Percentiles rank a stretch among this genome's conserved stretches.
These are phyloP conservation scores for Guadua angustifolia DNA, from an alignment of 176 grass and related monocot genomes.

Conservation along the genomic window DNA sequence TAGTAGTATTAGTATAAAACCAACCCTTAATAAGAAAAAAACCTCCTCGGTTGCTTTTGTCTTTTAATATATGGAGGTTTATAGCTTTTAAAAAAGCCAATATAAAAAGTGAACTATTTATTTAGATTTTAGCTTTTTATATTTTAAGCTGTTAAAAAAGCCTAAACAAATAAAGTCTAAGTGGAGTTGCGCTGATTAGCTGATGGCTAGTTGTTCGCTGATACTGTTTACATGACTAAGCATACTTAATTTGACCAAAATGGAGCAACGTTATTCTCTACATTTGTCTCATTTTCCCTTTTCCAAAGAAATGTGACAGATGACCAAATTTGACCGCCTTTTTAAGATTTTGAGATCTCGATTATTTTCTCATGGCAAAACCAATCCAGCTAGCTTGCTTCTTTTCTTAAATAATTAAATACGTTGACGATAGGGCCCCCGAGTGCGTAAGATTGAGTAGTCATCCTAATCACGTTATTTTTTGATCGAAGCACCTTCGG, in stretches of 20 bases:
- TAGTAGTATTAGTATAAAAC: too few species aligned
- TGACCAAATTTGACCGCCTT: conserved; percentile 39
- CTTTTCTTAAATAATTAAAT: background rate
- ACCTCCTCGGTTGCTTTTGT: too few species aligned
- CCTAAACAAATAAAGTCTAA: too few species aligned
- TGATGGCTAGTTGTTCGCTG: background rate
- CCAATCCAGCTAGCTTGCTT: background rate
- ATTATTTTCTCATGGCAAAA: background rate
- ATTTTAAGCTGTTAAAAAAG: too few species aligned
- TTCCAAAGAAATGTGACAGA: background rate
- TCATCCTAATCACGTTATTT: background rate
- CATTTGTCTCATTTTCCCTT: background rate
- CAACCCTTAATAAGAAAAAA: too few species aligned
- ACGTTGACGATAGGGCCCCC: background rate
- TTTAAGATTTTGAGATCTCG: background rate
- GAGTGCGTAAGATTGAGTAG: background rate
- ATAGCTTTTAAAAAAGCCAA: too few species aligned
- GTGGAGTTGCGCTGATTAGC: background rate
- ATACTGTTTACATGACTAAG: background rate
- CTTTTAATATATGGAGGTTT: too few species aligned
- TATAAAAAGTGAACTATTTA: too few species aligned
- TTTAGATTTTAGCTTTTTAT: too few species aligned
- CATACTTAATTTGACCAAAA: background rate
- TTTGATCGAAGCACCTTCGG: background rate
- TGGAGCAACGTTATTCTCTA: background rate